phyloP scores from a whole-genome alignment of 352 stramenopile genomes.

The Phytophthora idaei region DNA sequence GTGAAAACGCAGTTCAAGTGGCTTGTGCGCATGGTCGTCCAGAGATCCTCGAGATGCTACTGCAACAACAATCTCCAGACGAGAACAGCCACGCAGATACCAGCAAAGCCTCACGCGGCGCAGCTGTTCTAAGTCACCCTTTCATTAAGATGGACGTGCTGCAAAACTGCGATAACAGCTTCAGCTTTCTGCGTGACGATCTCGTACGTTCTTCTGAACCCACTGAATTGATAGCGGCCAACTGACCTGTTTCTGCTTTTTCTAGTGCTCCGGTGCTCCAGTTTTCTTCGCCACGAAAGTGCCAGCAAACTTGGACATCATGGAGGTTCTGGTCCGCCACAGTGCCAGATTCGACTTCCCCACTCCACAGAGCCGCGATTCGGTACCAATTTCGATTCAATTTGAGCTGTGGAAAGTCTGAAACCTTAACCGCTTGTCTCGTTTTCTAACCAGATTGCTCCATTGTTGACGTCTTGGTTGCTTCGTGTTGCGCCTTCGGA shows the following conservation, averaged over 20 bases:
- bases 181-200: slow-evolving; percentile 23
- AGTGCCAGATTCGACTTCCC: slow-evolving; percentile 30
- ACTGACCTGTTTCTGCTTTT: too few species aligned
- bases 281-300: slow-evolving; percentile 16
- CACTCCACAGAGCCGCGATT: slow-evolving; percentile 15
- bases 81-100: not conserved
- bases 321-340: slow-evolving; percentile 31
- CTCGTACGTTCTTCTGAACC: slow-evolving; percentile 1
- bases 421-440: not conserved
- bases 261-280: not conserved
- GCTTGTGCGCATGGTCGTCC: slow-evolving; percentile 13
- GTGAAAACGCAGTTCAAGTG: slow-evolving; percentile 21
- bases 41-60: slow-evolving; percentile 22
- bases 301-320: slow-evolving; percentile 20
- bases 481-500: slow-evolving; percentile 1
- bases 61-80: not conserved
- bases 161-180: slow-evolving; percentile 13
- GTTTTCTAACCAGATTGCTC: slow-evolving; percentile 1
- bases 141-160: too few species aligned
- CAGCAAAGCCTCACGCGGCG: not conserved
- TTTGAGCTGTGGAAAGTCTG: not conserved
- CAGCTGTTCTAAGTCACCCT: slow-evolving; percentile 13
- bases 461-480: slow-evolving; percentile 3
- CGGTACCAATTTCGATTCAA: slow-evolving; percentile 7
- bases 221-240: too few species aligned